phyloP scores from a whole-genome alignment of 148 eudicot genomes.

The Arctostaphylos glauca region DNA sequence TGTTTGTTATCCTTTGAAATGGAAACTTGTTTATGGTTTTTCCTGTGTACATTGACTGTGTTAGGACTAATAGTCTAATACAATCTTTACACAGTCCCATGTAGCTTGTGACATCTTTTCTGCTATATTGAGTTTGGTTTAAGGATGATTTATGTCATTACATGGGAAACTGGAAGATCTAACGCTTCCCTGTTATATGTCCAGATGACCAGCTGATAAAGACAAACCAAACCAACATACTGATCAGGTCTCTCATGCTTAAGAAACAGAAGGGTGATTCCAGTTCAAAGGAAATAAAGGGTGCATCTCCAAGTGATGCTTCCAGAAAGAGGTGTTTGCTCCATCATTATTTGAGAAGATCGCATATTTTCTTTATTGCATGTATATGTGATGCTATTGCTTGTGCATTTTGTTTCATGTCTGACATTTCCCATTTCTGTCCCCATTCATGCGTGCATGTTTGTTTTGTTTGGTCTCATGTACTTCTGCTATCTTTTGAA shows the following conservation, averaged over 20 bases:
- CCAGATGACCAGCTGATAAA: conserved; percentile 83
- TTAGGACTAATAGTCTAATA: background rate
- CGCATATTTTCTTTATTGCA: background rate
- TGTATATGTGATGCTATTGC: background rate
- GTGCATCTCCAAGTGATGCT: conserved; percentile 38
- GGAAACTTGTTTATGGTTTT: background rate
- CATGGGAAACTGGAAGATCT: background rate
- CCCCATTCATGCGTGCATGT: background rate
- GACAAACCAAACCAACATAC: conserved; percentile 84
- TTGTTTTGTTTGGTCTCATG: background rate
- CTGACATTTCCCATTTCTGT: background rate
- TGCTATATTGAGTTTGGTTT: background rate
- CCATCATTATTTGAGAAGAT: background rate
- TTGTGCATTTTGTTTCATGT: background rate
- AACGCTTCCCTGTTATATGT: conserved; percentile 16
- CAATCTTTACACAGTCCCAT: background rate
- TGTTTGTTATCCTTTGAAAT: background rate
- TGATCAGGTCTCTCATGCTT: conserved; percentile 81
- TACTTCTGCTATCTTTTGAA: conserved; percentile 1
- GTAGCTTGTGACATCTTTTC: background rate
- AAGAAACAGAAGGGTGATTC: conserved; percentile 66
- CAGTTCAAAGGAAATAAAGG: conserved; percentile 44
- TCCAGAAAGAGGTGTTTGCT: conserved; percentile 70
- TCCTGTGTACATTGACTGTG: background rate
- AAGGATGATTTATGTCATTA: conserved; percentile 1